These are phyloP conservation scores for Fraxinus anomala DNA, from an alignment of 257 asterid species.

Conservation along the genomic window DNA sequence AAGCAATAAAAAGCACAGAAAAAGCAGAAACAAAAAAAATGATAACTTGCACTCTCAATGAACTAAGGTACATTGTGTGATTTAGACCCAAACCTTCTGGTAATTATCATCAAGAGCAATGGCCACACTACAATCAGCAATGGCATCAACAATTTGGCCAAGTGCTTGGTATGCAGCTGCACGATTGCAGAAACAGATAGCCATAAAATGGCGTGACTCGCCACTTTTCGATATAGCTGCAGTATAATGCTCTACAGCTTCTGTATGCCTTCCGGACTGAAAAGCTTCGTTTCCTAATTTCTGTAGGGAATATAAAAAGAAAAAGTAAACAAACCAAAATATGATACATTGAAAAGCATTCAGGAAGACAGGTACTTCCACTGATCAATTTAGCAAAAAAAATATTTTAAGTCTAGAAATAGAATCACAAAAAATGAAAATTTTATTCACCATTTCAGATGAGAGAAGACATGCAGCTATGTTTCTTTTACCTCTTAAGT, in stretches of 20 bases:
- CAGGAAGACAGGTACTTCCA: neutral
- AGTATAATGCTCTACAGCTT: slow-evolving; percentile 83
- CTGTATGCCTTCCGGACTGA: slow-evolving; percentile 66
- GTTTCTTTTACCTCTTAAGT: neutral
- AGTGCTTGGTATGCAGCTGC: slow-evolving; percentile 95
- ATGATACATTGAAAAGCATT: neutral
- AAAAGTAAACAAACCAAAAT: slow-evolving; percentile 16
- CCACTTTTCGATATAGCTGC: slow-evolving; percentile 74
- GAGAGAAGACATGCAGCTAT: neutral
- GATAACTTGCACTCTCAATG: slow-evolving; percentile 12
- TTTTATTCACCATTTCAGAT: neutral
- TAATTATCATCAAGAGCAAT: slow-evolving; percentile 81
- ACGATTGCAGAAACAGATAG: slow-evolving; percentile 94
- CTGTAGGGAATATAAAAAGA: slow-evolving; percentile 42
- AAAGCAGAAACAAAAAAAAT: neutral
- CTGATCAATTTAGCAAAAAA: neutral
- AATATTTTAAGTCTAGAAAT: no score
- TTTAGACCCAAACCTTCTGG: slow-evolving; percentile 58
- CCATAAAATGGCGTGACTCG: slow-evolving; percentile 84
- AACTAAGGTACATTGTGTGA: neutral
- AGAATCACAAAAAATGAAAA: no score
- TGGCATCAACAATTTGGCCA: slow-evolving; percentile 80
- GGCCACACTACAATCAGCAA: slow-evolving; percentile 93
- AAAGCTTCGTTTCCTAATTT: slow-evolving; percentile 93
- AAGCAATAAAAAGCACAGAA: neutral